Percentiles rank a stretch among this genome's conserved stretches.
phyloP scores from a whole-genome alignment of 140 eudicot genomes.

The Ambrosia hybrid region DNA sequence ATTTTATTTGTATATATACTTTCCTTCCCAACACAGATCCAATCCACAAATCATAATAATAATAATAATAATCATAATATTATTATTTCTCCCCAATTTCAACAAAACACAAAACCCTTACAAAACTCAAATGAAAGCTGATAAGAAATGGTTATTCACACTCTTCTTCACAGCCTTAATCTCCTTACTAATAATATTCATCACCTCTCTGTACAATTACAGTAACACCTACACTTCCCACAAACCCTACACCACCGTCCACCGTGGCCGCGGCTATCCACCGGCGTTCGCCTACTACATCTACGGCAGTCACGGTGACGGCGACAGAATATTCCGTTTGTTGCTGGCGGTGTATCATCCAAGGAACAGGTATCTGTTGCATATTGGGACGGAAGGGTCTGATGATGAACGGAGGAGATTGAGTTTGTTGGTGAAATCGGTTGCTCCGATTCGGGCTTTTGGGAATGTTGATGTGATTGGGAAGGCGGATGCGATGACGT shows the following conservation, averaged over 20 bases:
- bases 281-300: too few relatives aligned
- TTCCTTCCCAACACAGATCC: too few relatives aligned
- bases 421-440: slow-evolving; percentile 50
- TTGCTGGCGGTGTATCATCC: too few relatives aligned
- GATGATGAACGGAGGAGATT: slow-evolving; percentile 66
- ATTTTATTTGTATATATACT: too few relatives aligned
- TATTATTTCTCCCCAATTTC: too few relatives aligned
- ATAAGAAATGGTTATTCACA: slow-evolving; percentile 55
- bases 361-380: too few relatives aligned
- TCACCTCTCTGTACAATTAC: slow-evolving; percentile 60
- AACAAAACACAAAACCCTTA: too few relatives aligned
- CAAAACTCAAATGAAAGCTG: too few relatives aligned
- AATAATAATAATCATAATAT: slow-evolving; percentile 14
- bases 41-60: slow-evolving; percentile 36
- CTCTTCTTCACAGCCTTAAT: slow-evolving; percentile 75
- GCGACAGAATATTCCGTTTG: too few relatives aligned
- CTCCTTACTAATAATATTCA: slow-evolving; percentile 51
- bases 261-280: too few relatives aligned
- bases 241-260: too few relatives aligned
- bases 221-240: slow-evolving; percentile 35
- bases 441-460: slow-evolving; percentile 74
- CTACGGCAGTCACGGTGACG: too few relatives aligned
- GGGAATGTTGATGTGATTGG: slow-evolving; percentile 95
- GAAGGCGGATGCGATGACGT: slow-evolving; percentile 76
- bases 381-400: slow-evolving; percentile 17